phyloP scores from a whole-genome alignment of 371 early-diverging fungal species.

The Mortierella sp. region DNA sequence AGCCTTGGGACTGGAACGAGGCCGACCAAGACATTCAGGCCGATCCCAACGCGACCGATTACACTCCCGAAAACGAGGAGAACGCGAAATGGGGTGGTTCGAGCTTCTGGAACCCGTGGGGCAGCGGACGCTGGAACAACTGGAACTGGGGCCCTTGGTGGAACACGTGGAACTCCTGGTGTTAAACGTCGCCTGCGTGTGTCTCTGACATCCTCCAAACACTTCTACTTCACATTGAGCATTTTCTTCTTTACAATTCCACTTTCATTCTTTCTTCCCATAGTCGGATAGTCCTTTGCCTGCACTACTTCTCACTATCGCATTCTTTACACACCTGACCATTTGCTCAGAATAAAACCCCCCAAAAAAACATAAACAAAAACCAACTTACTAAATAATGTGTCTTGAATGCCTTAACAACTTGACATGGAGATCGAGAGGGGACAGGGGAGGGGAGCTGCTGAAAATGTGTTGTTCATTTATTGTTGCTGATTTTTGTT shows the following conservation, averaged over 20 bases:
- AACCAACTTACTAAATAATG: background rate
- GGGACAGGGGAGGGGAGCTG: background rate
- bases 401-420: no score
- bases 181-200: background rate
- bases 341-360: background rate
- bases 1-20: background rate
- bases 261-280: background rate
- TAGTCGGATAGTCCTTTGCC: background rate
- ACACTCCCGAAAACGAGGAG: background rate
- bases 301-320: background rate
- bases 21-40: background rate
- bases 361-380: background rate
- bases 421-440: no score
- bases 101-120: background rate
- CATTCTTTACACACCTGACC: background rate
- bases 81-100: conserved; percentile 24
- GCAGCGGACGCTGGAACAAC: conserved; percentile 2
- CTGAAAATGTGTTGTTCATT: conserved; percentile 4
- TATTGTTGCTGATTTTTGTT: background rate
- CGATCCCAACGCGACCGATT: background rate
- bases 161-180: conserved; percentile 3
- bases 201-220: background rate
- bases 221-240: background rate
- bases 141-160: conserved; percentile 15
- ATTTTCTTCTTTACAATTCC: background rate